These are phyloP conservation scores for Ascochyta lentis DNA, from an alignment of 2,329 filamentous ascomycete genomes.

Conservation along the genomic window DNA sequence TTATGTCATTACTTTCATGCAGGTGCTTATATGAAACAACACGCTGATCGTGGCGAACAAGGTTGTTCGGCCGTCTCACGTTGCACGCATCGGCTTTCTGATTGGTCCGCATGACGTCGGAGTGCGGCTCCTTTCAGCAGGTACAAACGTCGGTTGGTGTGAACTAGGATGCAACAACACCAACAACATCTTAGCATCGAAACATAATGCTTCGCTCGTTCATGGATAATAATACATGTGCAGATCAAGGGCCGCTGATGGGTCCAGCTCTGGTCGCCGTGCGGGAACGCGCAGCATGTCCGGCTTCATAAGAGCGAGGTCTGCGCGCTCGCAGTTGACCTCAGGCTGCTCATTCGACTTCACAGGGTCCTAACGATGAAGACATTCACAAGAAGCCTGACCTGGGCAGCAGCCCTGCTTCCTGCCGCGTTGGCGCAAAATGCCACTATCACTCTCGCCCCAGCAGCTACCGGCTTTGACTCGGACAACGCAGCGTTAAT, in stretches of 20 bases:
- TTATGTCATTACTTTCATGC: slow-evolving; percentile 5
- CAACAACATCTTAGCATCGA: slow-evolving; percentile 4
- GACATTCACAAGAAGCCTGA: background rate
- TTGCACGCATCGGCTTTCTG: slow-evolving; percentile 12
- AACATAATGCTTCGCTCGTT: slow-evolving; percentile 3
- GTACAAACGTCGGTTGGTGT: slow-evolving; percentile 8
- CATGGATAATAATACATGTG: slow-evolving; percentile 2
- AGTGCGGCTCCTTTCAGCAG: slow-evolving; percentile 22
- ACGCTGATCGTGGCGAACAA: slow-evolving; percentile 11
- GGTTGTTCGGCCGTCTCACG: slow-evolving; percentile 25
- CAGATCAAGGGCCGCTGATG: background rate
- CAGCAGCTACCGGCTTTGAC: slow-evolving; percentile 34
- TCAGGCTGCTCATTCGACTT: background rate
- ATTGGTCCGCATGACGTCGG: slow-evolving; percentile 17
- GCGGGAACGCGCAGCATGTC: background rate
- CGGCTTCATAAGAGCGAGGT: background rate
- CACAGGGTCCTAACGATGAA: background rate
- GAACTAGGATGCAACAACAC: background rate
- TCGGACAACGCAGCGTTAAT: slow-evolving; percentile 39
- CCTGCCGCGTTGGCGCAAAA: slow-evolving; percentile 19
- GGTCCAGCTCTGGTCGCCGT: background rate
- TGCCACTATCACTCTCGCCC: slow-evolving; percentile 29
- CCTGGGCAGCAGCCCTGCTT: slow-evolving; percentile 15
- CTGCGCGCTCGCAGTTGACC: background rate
- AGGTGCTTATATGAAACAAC: slow-evolving; percentile 7